phyloP scores from a whole-genome alignment of 345 rosid genomes.

The Rhodamnia rubescens region DNA sequence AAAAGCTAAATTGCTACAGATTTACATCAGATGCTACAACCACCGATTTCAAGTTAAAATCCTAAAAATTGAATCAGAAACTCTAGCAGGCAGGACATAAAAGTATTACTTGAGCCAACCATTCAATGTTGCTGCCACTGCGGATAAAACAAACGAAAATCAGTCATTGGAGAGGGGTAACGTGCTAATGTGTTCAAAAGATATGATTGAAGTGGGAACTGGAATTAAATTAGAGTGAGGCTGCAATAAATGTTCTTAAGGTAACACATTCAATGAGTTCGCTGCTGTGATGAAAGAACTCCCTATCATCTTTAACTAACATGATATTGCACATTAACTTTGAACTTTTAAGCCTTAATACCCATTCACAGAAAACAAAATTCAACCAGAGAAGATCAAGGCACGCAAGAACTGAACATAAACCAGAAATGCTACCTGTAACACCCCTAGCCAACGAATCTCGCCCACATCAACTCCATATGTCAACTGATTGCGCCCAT shows the following conservation, averaged over 20 bases:
- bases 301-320: not conserved
- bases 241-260: not conserved
- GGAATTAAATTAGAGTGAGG: not conserved
- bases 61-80: not conserved
- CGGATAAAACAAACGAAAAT: not conserved
- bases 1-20: not conserved
- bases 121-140: not conserved
- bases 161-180: not conserved
- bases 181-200: not conserved
- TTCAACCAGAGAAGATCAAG: not conserved
- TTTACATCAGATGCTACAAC: not conserved
- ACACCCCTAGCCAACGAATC: constrained; percentile 49
- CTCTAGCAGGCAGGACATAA: not conserved
- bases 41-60: not conserved
- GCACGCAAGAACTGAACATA: not conserved
- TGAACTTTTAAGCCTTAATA: not conserved
- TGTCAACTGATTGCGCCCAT: constrained; percentile 34
- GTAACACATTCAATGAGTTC: not conserved
- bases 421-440: constrained; percentile 26
- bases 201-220: not conserved
- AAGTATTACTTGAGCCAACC: not conserved
- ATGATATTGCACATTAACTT: not conserved
- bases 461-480: constrained; percentile 45
- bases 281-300: not conserved
- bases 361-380: not conserved